A percentile compares a stretch with the other conserved stretches of the same genome.
phyloP scores from a whole-genome alignment of 257 asterid species.

The Dorcoceras hygrometricum region DNA sequence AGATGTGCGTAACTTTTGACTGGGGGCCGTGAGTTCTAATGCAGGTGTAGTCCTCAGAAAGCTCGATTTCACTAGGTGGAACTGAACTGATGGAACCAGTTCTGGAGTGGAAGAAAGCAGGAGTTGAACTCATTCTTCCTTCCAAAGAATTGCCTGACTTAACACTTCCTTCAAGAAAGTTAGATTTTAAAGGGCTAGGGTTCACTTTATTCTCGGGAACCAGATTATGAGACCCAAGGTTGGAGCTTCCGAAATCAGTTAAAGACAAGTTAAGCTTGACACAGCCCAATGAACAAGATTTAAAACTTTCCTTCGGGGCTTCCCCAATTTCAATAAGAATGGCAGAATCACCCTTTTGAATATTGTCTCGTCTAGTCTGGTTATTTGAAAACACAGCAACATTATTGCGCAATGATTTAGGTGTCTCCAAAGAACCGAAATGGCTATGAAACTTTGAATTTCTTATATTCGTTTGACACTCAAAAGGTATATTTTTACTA shows the following conservation, averaged over 20 bases:
- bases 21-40: conserved; percentile 82
- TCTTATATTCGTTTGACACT: conserved; percentile 52
- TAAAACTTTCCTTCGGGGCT: conserved; percentile 31
- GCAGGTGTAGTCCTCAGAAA: conserved; percentile 92
- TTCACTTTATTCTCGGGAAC: conserved; percentile 32
- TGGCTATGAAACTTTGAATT: conserved; percentile 35
- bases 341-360: conserved; percentile 44
- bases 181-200: conserved; percentile 25
- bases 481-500: conserved; percentile 59
- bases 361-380: conserved; percentile 33
- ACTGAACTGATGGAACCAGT: conserved; percentile 38
- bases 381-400: conserved; percentile 44
- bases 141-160: conserved; percentile 29
- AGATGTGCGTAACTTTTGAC: conserved; percentile 84
- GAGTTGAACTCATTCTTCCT: conserved; percentile 27
- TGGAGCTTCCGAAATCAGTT: conserved; percentile 40
- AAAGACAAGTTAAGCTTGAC: conserved; percentile 42
- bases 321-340: conserved; percentile 73
- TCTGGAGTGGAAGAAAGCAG: conserved; percentile 27
- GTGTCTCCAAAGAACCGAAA: conserved; percentile 39
- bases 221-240: conserved; percentile 39
- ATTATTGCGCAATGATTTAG: conserved; percentile 62
- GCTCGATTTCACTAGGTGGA: conserved; percentile 73
- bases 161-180: conserved; percentile 27
- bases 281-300: conserved; percentile 72